Conservation (phyloP, 768 basidiomycete genomes). For the Pleurotus djamor region DNA sequence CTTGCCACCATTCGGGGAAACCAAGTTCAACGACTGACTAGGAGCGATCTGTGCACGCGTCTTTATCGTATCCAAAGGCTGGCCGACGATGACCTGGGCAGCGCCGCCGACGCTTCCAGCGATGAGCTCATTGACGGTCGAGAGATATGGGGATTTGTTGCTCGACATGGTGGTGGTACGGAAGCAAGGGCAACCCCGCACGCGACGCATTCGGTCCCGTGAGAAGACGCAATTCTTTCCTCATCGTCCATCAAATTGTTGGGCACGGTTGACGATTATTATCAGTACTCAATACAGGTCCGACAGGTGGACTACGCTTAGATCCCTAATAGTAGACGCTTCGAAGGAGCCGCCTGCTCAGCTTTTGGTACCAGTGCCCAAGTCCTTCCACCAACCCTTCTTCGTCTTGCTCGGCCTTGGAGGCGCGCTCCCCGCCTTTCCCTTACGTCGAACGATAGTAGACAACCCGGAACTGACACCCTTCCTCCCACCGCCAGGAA, state of each 20-base stretch:
- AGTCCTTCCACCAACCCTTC: conserved; percentile 46
- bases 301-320: too few relatives aligned
- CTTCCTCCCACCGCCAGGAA: conserved; percentile 55
- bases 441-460: conserved; percentile 38
- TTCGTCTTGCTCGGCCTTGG: conserved; percentile 16
- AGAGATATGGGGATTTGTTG: conserved; percentile 22
- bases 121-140: conserved; percentile 77
- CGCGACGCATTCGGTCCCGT: too few relatives aligned
- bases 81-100: conserved; percentile 92
- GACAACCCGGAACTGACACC: conserved; percentile 65
- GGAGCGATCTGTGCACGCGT: conserved; percentile 87
- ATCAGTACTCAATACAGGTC: too few relatives aligned
- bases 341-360: too few relatives aligned
- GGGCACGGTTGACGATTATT: too few relatives aligned
- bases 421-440: neutral
- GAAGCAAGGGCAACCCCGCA: neutral
- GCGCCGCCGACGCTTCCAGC: conserved; percentile 93
- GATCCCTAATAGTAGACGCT: too few relatives aligned
- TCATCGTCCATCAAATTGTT: neutral
- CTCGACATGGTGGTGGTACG: neutral
- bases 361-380: conserved; percentile 25
- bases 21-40: conserved; percentile 40
- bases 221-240: neutral
- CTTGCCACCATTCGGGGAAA: conserved; percentile 3
- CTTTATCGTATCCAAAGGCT: conserved; percentile 87